Base-by-base conservation (phyloP, 257 asterid genomes). In the Solanum rostratum region DNA sequence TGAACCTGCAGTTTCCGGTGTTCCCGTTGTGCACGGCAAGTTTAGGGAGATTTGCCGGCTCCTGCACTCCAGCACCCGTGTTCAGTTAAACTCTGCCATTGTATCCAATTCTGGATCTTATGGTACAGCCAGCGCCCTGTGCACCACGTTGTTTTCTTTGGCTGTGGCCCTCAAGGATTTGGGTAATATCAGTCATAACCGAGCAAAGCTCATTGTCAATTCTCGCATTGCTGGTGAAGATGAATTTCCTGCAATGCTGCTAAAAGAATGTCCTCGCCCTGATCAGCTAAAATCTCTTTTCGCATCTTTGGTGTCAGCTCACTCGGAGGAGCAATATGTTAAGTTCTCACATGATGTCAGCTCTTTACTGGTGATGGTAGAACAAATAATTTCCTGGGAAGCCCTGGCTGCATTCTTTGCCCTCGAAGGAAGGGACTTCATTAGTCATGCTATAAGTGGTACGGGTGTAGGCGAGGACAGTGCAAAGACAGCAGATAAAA, bases 321-420 rank as follows among this genome's bases (percentile, higher is more conserved):
- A 87, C 24, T 29, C 83, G 19, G 52, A 86, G 76, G 82, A 91
- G 83, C 92, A 95, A 74, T 88, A 90, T 80, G 84, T 91, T 41
- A 63, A 53, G 79, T 92, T 89, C 85, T 66, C 86, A 71, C 97
- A 93, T 84, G 88, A 50, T 16, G 82, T 91, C 22, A 89, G 85
- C 83, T 88, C 86, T 80, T 87, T 97, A 66, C 80, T 90, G 84
- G 90, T 88, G 63, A 87, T 79, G 59, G 97, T 91, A 86, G 86
- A 91, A 84, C 87, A 92, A 88, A 88, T 91, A 27, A 84, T 97
- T 59, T 91, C 93, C n/a, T 92, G 92, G 97, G 99, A 97, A 88
- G 98, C 90, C 10, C 83, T 89, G 39, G 85, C 86, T 82, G 98
- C 99, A 53, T 93, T 94, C 87, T 52, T 91, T 57, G 85, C 92